Percentiles rank a stretch among this genome's conserved stretches.
Conservation (phyloP, 2,329 filamentous ascomycete species). For the Aspergillus fumigatiaffinis region DNA sequence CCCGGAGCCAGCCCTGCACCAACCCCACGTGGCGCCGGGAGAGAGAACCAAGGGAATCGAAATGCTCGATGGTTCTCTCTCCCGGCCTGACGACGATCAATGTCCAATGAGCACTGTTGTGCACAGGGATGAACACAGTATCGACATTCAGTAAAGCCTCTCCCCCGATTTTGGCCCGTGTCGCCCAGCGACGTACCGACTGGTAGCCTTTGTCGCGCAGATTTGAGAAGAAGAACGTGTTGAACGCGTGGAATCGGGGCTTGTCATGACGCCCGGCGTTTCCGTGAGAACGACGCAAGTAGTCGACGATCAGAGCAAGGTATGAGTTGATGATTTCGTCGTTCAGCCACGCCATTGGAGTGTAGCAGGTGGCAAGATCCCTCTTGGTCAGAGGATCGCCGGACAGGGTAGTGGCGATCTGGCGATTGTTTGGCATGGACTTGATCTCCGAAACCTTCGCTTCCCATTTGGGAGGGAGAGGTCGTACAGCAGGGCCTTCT, state of each 20-base stretch:
- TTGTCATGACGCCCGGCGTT: slow-evolving; percentile 33
- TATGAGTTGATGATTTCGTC: slow-evolving; percentile 47
- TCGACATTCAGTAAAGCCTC: slow-evolving; percentile 42
- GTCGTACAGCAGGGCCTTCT: slow-evolving; percentile 31
- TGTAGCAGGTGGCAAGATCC: slow-evolving; percentile 36
- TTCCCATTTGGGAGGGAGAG: slow-evolving; percentile 36
- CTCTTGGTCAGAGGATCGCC: slow-evolving; percentile 35
- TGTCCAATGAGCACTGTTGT: slow-evolving; percentile 47
- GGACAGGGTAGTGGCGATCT: slow-evolving; percentile 29
- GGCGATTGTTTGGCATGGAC: slow-evolving; percentile 18
- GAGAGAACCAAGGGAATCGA: slow-evolving; percentile 41
- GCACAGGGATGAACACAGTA: slow-evolving; percentile 46
- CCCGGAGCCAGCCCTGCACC: slow-evolving; percentile 40
- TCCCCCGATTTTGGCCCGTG: slow-evolving; percentile 46
- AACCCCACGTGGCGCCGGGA: slow-evolving; percentile 30
- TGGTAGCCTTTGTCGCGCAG: slow-evolving; percentile 39
- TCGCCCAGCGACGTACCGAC: slow-evolving; percentile 41
- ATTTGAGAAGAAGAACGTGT: slow-evolving; percentile 44
- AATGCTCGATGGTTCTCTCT: slow-evolving; percentile 44
- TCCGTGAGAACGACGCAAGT: slow-evolving; percentile 29
- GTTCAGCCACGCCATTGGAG: slow-evolving; percentile 40
- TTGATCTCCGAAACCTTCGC: slow-evolving; percentile 28
- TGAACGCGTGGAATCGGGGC: slow-evolving; percentile 43
- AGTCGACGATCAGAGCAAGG: slow-evolving; percentile 38
- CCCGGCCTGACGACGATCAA: slow-evolving; percentile 44